These are phyloP conservation scores for Arabidopsis hybrid DNA, from an alignment of 441 rosid species.

Conservation along the genomic window DNA sequence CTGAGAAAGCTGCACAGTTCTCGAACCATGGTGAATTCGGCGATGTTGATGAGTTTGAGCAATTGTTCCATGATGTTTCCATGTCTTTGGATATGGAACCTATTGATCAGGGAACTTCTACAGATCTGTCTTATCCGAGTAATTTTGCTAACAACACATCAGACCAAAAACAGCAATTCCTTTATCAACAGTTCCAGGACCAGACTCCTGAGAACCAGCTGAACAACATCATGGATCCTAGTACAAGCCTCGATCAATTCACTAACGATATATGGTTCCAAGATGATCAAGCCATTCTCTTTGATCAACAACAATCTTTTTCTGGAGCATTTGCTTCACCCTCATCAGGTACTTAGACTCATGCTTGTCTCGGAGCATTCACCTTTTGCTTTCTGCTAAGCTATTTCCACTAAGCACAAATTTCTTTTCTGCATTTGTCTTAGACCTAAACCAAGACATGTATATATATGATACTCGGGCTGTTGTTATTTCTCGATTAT, in stretches of 20 bases:
- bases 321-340: constrained; percentile 40
- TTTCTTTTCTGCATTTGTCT: neutral
- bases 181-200: constrained; percentile 44
- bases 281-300: constrained; percentile 46
- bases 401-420: neutral
- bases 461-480: constrained; percentile 6
- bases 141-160: constrained; percentile 37
- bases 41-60: constrained; percentile 60
- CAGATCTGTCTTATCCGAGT: constrained; percentile 34
- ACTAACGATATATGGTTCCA: constrained; percentile 52
- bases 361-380: constrained; percentile 25
- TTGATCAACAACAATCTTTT: constrained; percentile 44
- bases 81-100: constrained; percentile 69
- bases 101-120: constrained; percentile 47
- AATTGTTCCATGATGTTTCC: constrained; percentile 60
- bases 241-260: constrained; percentile 44
- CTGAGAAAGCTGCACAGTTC: constrained; percentile 48
- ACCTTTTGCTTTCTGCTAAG: constrained; percentile 7
- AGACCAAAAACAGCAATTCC: constrained; percentile 43
- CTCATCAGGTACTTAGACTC: constrained; percentile 64
- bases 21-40: constrained; percentile 50
- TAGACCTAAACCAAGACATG: neutral
- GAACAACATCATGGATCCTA: constrained; percentile 45
- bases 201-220: constrained; percentile 34
- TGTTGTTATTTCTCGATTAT: constrained; percentile 41